phyloP scores from a whole-genome alignment of 345 rosid species.

The Eucalyptus cloeziana region DNA sequence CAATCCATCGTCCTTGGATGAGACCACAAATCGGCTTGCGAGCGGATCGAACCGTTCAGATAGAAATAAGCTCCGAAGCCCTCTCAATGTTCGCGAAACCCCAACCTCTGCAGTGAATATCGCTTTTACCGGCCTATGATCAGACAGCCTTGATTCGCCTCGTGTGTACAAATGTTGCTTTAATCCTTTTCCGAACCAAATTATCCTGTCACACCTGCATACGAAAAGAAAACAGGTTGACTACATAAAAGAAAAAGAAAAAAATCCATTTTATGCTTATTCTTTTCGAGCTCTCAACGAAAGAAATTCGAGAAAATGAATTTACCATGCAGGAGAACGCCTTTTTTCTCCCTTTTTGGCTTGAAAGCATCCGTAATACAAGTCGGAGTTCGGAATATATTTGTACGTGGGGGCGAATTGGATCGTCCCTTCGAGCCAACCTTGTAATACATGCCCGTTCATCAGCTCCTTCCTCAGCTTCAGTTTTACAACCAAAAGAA shows the following conservation, averaged over 20 bases:
- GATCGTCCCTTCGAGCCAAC: constrained; percentile 1
- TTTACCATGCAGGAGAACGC: constrained; percentile 13
- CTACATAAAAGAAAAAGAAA: background rate
- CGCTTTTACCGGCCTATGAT: background rate
- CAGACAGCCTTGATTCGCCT: background rate
- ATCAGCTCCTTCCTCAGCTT: background rate
- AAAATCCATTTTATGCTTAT: background rate
- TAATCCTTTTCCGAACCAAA: background rate
- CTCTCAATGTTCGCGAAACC: background rate
- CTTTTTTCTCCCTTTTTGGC: background rate
- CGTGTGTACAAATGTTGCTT: background rate
- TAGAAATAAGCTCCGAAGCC: constrained; percentile 9
- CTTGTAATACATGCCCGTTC: background rate
- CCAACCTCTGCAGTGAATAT: background rate
- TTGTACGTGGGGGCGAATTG: constrained; percentile 3
- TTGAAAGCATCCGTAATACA: background rate
- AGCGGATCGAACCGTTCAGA: constrained; percentile 45
- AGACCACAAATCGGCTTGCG: constrained; percentile 2
- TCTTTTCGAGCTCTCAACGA: background rate
- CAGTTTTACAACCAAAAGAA: background rate
- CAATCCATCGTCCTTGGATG: constrained; percentile 10
- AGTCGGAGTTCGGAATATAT: background rate
- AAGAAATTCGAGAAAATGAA: constrained; percentile 1
- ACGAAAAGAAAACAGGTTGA: constrained; percentile 7
- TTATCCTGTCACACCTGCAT: background rate